Evolutionary conservation across 2,329 filamentous ascomycete genomes (phyloP), one percentile per base, ranked within the genome.

Genomic region (Cladobotryum protrusum): DNA sequence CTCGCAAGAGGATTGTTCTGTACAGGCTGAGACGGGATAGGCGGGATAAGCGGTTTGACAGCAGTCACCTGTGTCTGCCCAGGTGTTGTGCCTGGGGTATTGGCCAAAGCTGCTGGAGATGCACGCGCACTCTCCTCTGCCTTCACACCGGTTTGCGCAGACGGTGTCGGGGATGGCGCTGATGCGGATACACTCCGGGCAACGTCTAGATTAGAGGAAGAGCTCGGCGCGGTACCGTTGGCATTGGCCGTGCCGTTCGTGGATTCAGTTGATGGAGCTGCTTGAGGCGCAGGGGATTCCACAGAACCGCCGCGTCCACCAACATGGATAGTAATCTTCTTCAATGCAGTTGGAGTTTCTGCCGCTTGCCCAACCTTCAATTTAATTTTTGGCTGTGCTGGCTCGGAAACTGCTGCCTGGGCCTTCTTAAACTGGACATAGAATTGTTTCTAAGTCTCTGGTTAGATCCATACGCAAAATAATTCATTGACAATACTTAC

Each of bases 331-430:
- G 84, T 91, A 49, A 92, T 83, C 64, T 82, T 86, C 65, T 83
- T 83, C 8, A 74, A 66, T 52, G 71, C 67, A 40, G 60, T 58
- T 1, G 77, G 67, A 9, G 72, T 69, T 29, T 79, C 74, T 29
- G 66, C 61, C 19, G 66, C 66, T 40, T 72, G 68, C 5, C 78
- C 74, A 61, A 89, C 78, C 65, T 87, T 91, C 49, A 96, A 75
- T 67, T 90, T 95, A 60, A 95, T 86, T 62, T 89, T 89, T 34
- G 86, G 81, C 59, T 85, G 81, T 1, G 79, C 72, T 13, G 89
- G 86, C 65, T 93, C 87, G 44, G 79, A 75, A 15, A 92, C 87
- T 49, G 77, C 77, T 43, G 77, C 77, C 64, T 86, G 89, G 9
- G 89, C 89, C 60, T 87, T 78, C 54, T 79, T 81, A 34, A 95